phyloP scores from a whole-genome alignment of 2,329 filamentous ascomycete species.

The Fusarium verrucosum region DNA sequence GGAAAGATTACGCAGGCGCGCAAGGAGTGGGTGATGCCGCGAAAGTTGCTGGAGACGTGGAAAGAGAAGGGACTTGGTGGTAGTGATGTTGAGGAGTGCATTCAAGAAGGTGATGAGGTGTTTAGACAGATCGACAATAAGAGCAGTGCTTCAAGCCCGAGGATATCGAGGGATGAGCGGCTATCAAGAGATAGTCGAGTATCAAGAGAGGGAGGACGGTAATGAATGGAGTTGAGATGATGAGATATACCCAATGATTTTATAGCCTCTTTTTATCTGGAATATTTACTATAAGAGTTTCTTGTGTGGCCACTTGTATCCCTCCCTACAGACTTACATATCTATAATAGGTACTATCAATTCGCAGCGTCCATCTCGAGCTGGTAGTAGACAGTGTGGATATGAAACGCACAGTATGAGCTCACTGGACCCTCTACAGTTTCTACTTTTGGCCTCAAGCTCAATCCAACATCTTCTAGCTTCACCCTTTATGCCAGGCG shows the following conservation, averaged over 20 bases:
- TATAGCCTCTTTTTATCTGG: neutral
- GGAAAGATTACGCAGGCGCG: slow-evolving; percentile 70
- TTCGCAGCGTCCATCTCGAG: too few relatives aligned
- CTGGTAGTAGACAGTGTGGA: neutral
- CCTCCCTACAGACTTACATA: too few relatives aligned
- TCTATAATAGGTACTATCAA: neutral
- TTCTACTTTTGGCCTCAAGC: slow-evolving; percentile 7
- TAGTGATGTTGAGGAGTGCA: slow-evolving; percentile 61
- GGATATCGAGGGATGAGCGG: slow-evolving; percentile 35
- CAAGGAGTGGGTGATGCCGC: slow-evolving; percentile 64
- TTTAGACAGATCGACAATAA: slow-evolving; percentile 44
- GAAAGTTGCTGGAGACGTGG: slow-evolving; percentile 63
- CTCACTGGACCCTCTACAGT: slow-evolving; percentile 43
- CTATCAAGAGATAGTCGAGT: slow-evolving; percentile 29
- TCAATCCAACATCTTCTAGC: slow-evolving; percentile 20
- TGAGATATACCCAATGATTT: slow-evolving; percentile 38
- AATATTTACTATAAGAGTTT: too few relatives aligned
- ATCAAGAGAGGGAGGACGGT: slow-evolving; percentile 30
- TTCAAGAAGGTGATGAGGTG: slow-evolving; percentile 65
- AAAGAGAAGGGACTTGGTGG: slow-evolving; percentile 64
- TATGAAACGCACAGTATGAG: slow-evolving; percentile 43
- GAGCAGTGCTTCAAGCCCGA: slow-evolving; percentile 30
- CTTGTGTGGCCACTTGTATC: too few relatives aligned
- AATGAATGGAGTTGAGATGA: slow-evolving; percentile 28
- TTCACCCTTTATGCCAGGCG: slow-evolving; percentile 4